Conservation (phyloP, 2,329 filamentous ascomycete genomes). For the Monilinia vaccinii-corymbosi region DNA sequence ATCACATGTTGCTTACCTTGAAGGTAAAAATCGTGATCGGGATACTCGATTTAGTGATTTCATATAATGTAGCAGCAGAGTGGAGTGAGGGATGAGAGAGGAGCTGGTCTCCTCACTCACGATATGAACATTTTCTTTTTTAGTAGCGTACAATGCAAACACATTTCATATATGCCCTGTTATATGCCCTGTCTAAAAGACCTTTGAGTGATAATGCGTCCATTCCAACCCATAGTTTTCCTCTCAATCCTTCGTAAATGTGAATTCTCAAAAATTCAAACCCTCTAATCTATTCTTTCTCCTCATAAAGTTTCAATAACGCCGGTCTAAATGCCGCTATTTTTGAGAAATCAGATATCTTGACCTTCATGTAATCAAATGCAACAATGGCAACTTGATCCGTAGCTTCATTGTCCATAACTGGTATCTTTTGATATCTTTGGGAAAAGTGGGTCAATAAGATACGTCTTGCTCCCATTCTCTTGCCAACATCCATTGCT, state of each 20-base stretch:
- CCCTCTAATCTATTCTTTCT: slow-evolving; percentile 17
- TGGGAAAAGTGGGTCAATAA: slow-evolving; percentile 94
- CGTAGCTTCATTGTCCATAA: slow-evolving; percentile 33
- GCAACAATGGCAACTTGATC: slow-evolving; percentile 61
- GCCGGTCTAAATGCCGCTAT: slow-evolving; percentile 55
- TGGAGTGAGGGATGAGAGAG: background rate
- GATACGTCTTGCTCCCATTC: slow-evolving; percentile 72
- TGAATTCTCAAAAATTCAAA: background rate
- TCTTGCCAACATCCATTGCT: slow-evolving; percentile 65
- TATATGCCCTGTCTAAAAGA: background rate
- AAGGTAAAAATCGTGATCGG: background rate
- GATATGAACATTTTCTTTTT: background rate
- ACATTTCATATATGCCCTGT: background rate
- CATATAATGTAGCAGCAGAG: background rate
- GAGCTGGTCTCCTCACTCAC: background rate
- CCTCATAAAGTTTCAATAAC: slow-evolving; percentile 46
- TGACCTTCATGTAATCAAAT: slow-evolving; percentile 72
- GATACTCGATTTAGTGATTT: background rate
- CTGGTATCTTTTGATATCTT: slow-evolving; percentile 53
- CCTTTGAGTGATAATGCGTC: background rate
- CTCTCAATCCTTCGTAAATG: background rate
- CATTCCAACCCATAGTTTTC: background rate
- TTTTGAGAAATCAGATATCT: slow-evolving; percentile 59
- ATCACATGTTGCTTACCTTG: background rate
- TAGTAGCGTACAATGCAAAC: background rate